Base-by-base conservation (phyloP, 2,329 filamentous ascomycete species). In the Penicillium hordei region DNA sequence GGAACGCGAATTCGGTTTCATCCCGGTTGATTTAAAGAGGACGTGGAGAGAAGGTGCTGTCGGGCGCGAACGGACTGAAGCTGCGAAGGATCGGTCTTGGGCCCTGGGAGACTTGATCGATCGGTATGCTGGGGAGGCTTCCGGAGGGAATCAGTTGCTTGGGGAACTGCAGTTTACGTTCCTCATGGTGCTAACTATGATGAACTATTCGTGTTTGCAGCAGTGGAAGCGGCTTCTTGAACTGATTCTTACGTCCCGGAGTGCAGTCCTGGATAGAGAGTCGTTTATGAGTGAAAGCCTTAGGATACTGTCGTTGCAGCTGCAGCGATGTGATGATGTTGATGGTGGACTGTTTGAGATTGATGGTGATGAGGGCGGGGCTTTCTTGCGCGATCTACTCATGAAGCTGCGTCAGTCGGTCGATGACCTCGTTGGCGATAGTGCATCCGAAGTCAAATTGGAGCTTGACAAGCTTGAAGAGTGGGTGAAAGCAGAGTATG, bases 191-290 rank as follows among this genome's bases (percentile, higher is more conserved):
- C 66, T 88, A 58, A 86, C 84, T 5, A 75, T 88, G 60, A 86
- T 86, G 75, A 88, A 88, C 67, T 86, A 83, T 68, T 86, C 84
- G 2, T 87, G 85, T 65, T 73, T 87, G 4, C 84, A 87, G 68
- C 85, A 88, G 67, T 88, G 86, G 86, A 86, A 85, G 66, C 74
- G 86, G 38, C 63, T 88, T 12, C 71, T 88, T 10, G 73, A 74
- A 1, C 71, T 88, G 25, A 72, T 86, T 8, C 74, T 88, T 49
- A 87, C 84, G 0, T 86, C 82, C 64, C 77, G 75, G 19, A 69
- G 68, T 40, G 84, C 84, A 2, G 76, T 86, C 17, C 57, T 64
- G 10, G 75, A 80, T 23, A 73, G 79, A 2, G 73, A 81, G 31
- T 67, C 67, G 3, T 79, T 86, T 53, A 86, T 86, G 68, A 71